phyloP scores from a whole-genome alignment of 192 early-diverging fungal species.

The Coemansia sp. region DNA sequence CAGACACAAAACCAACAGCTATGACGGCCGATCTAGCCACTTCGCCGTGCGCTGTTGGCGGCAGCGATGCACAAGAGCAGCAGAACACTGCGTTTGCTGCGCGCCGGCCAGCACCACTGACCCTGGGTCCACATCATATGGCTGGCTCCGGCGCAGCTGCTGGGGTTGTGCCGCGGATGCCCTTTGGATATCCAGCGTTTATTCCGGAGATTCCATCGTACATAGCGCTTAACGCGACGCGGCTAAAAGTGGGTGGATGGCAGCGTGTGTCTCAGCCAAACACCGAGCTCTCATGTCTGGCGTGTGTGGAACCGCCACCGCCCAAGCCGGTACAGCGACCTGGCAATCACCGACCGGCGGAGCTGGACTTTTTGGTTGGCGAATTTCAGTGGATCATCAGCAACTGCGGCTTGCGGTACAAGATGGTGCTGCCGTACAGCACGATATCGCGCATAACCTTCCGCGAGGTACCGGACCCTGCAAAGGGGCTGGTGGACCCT shows the following conservation, averaged over 20 bases:
- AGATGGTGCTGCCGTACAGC: constrained; percentile 51
- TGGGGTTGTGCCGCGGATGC: constrained; percentile 6
- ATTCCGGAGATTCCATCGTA: constrained; percentile 47
- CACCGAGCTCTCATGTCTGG: constrained; percentile 47
- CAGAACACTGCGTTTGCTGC: neutral
- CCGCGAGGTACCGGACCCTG: constrained; percentile 41
- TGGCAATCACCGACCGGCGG: constrained; percentile 49
- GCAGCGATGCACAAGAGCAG: neutral
- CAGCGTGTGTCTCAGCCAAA: constrained; percentile 43
- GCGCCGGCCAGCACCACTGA: constrained; percentile 38
- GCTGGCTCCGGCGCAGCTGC: neutral
- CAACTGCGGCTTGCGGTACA: constrained; percentile 45
- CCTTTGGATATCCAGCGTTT: constrained; percentile 21
- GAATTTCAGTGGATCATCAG: constrained; percentile 54
- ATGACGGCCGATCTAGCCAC: constrained; percentile 3
- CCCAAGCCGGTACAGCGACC: constrained; percentile 51
- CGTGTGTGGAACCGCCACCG: constrained; percentile 46
- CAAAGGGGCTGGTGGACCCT: constrained; percentile 28
- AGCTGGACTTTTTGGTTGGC: constrained; percentile 50
- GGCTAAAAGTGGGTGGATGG: constrained; percentile 46
- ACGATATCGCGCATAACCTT: constrained; percentile 45
- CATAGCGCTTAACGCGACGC: constrained; percentile 40
- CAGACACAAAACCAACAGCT: neutral
- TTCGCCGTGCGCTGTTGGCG: neutral
- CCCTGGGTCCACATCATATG: constrained; percentile 19